Evolutionary conservation across 73 alveolate genomes (phyloP), one percentile per base, ranked within the genome.

Genomic region (Paramecium sexaurelia): DNA sequence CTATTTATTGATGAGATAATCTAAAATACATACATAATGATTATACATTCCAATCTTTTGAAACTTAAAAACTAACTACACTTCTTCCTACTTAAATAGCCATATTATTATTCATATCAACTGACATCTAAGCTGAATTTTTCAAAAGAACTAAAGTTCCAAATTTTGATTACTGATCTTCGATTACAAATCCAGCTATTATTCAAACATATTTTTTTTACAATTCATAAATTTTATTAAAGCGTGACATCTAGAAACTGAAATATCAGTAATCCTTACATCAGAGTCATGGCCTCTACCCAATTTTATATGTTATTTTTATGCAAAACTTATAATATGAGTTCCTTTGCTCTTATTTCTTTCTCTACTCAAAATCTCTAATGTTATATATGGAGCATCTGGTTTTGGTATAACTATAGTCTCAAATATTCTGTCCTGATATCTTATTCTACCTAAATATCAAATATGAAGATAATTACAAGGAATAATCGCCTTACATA

Each of bases 401-500:
- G 96, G 96, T 20, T 92, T 91, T n/a, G 94, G 94, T 36, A 88
- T 88, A 19, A 40, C 91, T 24, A 93, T 51, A 0, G 93, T 71
- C 47, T 93, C 96, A 47, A 33, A 56, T 8, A 55, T 75, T 24
- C 83, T 56, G n/a, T 94, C 94, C 67, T 91, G 43, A 20, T 55
- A 51, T 51, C 67, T 37, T 9, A 92, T 66, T 55, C 75, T 43
- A 56, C 73, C 94, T 69, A 68, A 9, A 39, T 40, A 19, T 17
- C 37, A 8, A 26, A 24, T 20, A 29, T 45, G 1, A 24, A 6
- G 20, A 61, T 29, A 61, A 17, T 41, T 88, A 88, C 90, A 69
- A 36, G 99, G 99, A 85, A 93, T 95, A 10, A 96, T 92, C 8
- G 94, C 84, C 92, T 97, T 96, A 85, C 99, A 97, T 51, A 97